phyloP scores from a whole-genome alignment of 768 basidiomycete genomes.

The Scleroderma bovista region DNA sequence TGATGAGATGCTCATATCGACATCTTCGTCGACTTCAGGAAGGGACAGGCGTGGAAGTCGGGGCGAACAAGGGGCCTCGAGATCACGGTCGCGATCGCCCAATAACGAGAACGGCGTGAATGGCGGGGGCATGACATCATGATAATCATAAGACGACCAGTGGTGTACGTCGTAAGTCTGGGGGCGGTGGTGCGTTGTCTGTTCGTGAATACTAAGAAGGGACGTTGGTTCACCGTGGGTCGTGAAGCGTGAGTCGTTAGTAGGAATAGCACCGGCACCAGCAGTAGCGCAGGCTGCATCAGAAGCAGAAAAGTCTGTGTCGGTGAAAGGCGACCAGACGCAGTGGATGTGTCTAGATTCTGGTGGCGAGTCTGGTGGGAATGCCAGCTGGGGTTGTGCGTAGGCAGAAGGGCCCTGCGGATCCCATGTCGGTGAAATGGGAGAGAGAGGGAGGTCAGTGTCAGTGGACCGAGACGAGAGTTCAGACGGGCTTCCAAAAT shows the following conservation, averaged over 20 bases:
- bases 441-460: conserved; percentile 23
- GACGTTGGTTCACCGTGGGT: conserved; percentile 13
- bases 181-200: conserved; percentile 8
- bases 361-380: conserved; percentile 12
- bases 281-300: conserved; percentile 8
- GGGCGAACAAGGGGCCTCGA: conserved; percentile 24
- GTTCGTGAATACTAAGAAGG: conserved; percentile 19
- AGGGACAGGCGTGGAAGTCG: conserved; percentile 26
- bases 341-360: conserved; percentile 10
- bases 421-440: conserved; percentile 33
- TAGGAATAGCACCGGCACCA: conserved; percentile 1
- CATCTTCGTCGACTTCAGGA: conserved; percentile 26
- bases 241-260: conserved; percentile 11
- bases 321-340: conserved; percentile 14
- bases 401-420: conserved; percentile 7
- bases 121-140: conserved; percentile 5
- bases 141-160: conserved; percentile 12
- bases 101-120: conserved; percentile 17
- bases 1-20: conserved; percentile 16
- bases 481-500: conserved; percentile 5
- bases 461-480: conserved; percentile 11
- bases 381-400: conserved; percentile 7
- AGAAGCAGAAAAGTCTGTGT: background rate
- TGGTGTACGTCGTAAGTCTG: conserved; percentile 19
- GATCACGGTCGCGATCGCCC: conserved; percentile 16